Evolutionary conservation across 768 basidiomycete species (phyloP).

Genomic region (Antrodiella citrinella): DNA sequence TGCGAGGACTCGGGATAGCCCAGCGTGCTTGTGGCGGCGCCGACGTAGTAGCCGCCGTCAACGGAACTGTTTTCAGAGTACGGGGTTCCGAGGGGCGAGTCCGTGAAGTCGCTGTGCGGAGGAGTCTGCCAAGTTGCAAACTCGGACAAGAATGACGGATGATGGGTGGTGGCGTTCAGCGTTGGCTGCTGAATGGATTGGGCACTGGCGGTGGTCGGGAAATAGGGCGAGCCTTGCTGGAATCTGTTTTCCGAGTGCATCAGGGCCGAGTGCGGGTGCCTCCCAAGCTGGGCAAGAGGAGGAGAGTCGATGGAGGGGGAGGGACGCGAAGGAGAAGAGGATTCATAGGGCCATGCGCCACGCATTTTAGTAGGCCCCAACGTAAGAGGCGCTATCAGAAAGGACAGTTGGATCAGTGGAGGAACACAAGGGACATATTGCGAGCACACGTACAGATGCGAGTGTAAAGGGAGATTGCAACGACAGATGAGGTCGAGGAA

Average conservation of each 20-base stretch:
- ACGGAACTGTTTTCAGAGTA: slow-evolving; percentile 16
- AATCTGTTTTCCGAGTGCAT: slow-evolving; percentile 3
- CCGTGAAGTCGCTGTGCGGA: slow-evolving; percentile 15
- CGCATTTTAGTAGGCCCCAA: not conserved
- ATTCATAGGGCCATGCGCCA: not conserved
- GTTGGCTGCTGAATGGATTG: slow-evolving; percentile 5
- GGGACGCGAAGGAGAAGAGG: slow-evolving; percentile 1
- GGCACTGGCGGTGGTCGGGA: slow-evolving; percentile 3
- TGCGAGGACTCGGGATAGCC: slow-evolving; percentile 26
- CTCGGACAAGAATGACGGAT: not conserved
- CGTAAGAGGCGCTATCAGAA: not conserved
- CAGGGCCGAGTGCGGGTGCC: slow-evolving; percentile 6
- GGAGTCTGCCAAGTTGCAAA: slow-evolving; percentile 3
- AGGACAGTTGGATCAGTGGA: not conserved
- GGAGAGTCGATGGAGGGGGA: slow-evolving; percentile 4
- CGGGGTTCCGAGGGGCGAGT: slow-evolving; percentile 12
- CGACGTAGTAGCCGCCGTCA: slow-evolving; percentile 13
- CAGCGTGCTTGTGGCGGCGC: slow-evolving; percentile 10
- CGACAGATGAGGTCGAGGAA: not conserved
- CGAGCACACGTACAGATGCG: not conserved
- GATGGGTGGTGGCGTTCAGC: slow-evolving; percentile 1
- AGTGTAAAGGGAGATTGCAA: not conserved
- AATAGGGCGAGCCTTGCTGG: slow-evolving; percentile 3
- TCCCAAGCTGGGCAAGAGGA: slow-evolving; percentile 5
- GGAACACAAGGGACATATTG: not conserved